Evolutionary conservation across 2,329 filamentous ascomycete species (phyloP).

Genomic region (Trichoderma polysporum): DNA sequence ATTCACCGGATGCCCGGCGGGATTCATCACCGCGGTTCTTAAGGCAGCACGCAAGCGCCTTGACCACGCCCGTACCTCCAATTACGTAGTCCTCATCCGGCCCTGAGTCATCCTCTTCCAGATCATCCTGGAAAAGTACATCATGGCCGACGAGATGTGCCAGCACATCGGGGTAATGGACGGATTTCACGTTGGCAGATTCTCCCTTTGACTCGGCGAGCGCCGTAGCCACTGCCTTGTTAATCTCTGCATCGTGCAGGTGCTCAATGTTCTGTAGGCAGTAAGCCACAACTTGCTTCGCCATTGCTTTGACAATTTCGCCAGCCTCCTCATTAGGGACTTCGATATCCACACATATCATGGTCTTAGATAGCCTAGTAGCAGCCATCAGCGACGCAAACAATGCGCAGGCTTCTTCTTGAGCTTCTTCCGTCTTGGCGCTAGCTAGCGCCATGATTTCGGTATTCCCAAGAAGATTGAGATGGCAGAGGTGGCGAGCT

Average conservation of each 20-base stretch:
- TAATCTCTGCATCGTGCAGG: slow-evolving; percentile 65
- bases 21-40: slow-evolving; percentile 71
- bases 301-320: slow-evolving; percentile 87
- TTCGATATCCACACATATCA: slow-evolving; percentile 91
- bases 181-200: slow-evolving; percentile 30
- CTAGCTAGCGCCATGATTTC: slow-evolving; percentile 68
- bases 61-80: slow-evolving; percentile 90
- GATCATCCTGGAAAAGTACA: slow-evolving; percentile 47
- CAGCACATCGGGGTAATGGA: slow-evolving; percentile 72
- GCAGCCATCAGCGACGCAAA: slow-evolving; percentile 91
- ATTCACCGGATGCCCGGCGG: slow-evolving; percentile 52
- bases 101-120: slow-evolving; percentile 64
- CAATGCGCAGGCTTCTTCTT: slow-evolving; percentile 91
- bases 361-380: slow-evolving; percentile 74
- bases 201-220: slow-evolving; percentile 40
- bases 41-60: slow-evolving; percentile 86
- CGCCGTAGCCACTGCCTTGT: slow-evolving; percentile 45
- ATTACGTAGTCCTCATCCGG: slow-evolving; percentile 95
- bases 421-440: slow-evolving; percentile 72
- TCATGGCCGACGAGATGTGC: slow-evolving; percentile 81
- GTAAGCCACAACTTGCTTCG: slow-evolving; percentile 93
- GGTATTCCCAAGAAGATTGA: slow-evolving; percentile 82
- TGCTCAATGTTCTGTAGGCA: slow-evolving; percentile 88
- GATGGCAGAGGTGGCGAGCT: slow-evolving; percentile 74
- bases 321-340: slow-evolving; percentile 78